Percentiles rank a stretch among this genome's conserved stretches.
Evolutionary conservation across 768 basidiomycete genomes (phyloP).

Genomic region (Suillus weaverae): DNA sequence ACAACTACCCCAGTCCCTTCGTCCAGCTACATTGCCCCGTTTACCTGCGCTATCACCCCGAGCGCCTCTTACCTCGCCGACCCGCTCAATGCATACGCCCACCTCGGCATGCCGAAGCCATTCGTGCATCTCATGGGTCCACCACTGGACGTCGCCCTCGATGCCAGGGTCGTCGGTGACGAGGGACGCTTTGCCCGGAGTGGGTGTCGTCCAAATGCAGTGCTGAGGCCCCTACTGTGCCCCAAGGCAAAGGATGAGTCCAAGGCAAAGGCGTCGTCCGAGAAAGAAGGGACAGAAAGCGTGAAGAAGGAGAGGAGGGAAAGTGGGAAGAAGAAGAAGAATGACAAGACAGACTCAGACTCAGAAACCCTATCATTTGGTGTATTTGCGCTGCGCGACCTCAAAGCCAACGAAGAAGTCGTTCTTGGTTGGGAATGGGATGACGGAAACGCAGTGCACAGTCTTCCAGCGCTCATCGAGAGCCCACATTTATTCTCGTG

Average conservation of each 20-base stretch:
- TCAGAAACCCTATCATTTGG: conserved; percentile 62
- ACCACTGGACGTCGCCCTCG: conserved; percentile 77
- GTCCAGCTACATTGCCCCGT: conserved; percentile 60
- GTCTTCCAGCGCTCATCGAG: conserved; percentile 66
- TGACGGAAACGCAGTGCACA: conserved; percentile 83
- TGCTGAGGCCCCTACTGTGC: conserved; percentile 46
- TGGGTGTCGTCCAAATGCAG: conserved; percentile 54
- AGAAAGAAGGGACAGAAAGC: conserved; percentile 14
- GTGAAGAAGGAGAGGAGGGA: conserved; percentile 7
- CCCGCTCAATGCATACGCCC: conserved; percentile 84
- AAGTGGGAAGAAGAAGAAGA: conserved; percentile 15
- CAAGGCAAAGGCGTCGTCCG: conserved; percentile 9
- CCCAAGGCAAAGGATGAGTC: conserved; percentile 16
- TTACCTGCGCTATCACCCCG: conserved; percentile 62
- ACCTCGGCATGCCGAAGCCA: conserved; percentile 80
- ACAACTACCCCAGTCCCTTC: conserved; percentile 58
- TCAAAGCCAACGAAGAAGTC: conserved; percentile 81
- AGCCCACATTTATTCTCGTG: conserved; percentile 58
- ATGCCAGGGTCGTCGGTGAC: conserved; percentile 70
- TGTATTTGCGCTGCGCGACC: conserved; percentile 74
- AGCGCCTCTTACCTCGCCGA: conserved; percentile 70
- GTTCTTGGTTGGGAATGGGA: conserved; percentile 98
- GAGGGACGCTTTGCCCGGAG: conserved; percentile 57
- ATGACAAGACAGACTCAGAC: conserved; percentile 20
- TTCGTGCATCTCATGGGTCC: conserved; percentile 78